Evolutionary conservation across 768 basidiomycete genomes (phyloP), one percentile per base, ranked within the genome.

Genomic region (Stropharia rugosoannulata): DNA sequence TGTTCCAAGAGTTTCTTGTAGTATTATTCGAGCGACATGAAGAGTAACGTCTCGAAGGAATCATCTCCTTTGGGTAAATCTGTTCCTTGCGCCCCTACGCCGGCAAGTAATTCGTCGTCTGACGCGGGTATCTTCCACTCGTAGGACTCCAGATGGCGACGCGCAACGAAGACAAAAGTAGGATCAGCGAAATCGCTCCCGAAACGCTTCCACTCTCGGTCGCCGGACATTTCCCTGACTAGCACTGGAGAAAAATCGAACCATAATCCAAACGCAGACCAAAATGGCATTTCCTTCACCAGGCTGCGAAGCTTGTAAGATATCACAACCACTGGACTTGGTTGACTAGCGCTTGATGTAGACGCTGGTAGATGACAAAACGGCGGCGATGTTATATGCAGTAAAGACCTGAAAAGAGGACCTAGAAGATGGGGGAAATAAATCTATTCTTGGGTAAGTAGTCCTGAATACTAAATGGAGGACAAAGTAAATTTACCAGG

Each of bases 371-470:
- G 35, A 35, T 58, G 54, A 41, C 59, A 55, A 58, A 79, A 81
- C 0, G 79, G 72, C 4, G 75, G 75, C 1, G 86, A 82, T 0
- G 93, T 86, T 18, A 95, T 75, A 18, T 87, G 80, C 3, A 96
- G 71, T 11, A 95, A 76, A 2, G 88, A 84, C 2, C 86, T 82
- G 16, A 95, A 73, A 15, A 95, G 80, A 4, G 89, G 89, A 0
- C 84, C 89, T 10, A 92, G 76, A 1, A 95, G 80, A 55, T 90
- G 83, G 0, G 90, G 89, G 64, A 95, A 95, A 70, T 95, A 95
- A 11, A 95, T 82, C 89, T 94, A 54, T 22, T 51, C 5, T 40
- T 59, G 19, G 22, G 22, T 47, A 11, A 60, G 57, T 27, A 32
- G 11, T 27, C 16, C 13, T 7, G 11, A 11, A 35, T 3, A 48